Conservation (phyloP, 2,329 filamentous ascomycete genomes). For the Fusarium piperis region DNA sequence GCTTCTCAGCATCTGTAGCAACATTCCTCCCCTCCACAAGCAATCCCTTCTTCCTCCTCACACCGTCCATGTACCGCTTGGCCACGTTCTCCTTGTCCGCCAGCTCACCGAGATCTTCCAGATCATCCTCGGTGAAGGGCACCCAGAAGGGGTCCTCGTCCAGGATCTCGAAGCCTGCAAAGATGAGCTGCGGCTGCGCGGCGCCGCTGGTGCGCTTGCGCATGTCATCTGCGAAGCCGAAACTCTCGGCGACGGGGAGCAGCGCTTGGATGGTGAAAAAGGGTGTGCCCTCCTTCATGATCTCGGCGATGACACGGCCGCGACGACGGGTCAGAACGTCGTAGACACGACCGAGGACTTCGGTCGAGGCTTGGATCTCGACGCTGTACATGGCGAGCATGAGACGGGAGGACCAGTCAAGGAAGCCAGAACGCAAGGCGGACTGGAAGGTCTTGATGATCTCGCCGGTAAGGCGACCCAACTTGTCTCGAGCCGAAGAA, state of each 20-base stretch:
- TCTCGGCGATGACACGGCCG: conserved; percentile 88
- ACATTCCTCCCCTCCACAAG: conserved; percentile 81
- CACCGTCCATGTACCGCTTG: conserved; percentile 93
- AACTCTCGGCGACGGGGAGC: conserved; percentile 92
- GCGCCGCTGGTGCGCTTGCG: conserved; percentile 91
- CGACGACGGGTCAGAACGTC: conserved; percentile 95
- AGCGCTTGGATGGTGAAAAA: conserved; percentile 94
- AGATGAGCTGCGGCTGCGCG: conserved; percentile 91
- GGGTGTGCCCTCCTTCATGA: conserved; percentile 92
- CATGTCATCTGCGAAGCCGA: conserved; percentile 97
- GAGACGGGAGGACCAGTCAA: conserved; percentile 96
- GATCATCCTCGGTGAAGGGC: conserved; percentile 92
- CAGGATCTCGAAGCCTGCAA: conserved; percentile 89
- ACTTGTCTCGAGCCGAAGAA: conserved; percentile 68
- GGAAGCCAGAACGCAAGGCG: conserved; percentile 83
- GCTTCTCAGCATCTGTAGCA: conserved; percentile 92
- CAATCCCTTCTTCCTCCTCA: conserved; percentile 87
- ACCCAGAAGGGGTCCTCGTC: conserved; percentile 99
- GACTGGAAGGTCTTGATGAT: conserved; percentile 90
- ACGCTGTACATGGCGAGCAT: conserved; percentile 98
- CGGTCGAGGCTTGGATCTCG: conserved; percentile 95
- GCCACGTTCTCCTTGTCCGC: conserved; percentile 96
- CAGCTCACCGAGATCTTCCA: conserved; percentile 94
- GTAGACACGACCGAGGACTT: conserved; percentile 95
- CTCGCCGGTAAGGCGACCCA: conserved; percentile 89